Conservation (phyloP, 208 protist species). For the Perkinsela sp. region DNA sequence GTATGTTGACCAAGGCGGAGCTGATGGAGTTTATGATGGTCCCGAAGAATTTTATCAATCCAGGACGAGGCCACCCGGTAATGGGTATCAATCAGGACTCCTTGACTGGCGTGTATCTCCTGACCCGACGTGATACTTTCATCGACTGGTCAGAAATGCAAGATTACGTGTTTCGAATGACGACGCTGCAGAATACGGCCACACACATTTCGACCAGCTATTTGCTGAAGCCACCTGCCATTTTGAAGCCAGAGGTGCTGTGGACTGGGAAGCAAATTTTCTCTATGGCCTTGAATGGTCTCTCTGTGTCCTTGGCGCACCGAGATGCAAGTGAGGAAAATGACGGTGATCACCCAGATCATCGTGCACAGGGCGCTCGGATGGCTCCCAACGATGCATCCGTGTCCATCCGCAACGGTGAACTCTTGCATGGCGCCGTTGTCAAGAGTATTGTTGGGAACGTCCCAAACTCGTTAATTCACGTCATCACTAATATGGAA, state of each 20-base stretch:
- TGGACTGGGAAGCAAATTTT: conserved; percentile 99
- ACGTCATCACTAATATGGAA: conserved; percentile 86
- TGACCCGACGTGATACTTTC: conserved; percentile 86
- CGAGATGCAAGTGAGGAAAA: conserved; percentile 40
- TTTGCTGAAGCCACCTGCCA: conserved; percentile 75
- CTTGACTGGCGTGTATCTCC: conserved; percentile 66
- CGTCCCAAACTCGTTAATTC: conserved; percentile 64
- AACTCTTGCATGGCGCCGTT: conserved; percentile 58
- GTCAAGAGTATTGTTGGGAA: conserved; percentile 66
- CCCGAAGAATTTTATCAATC: conserved; percentile 94
- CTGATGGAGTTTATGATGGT: conserved; percentile 94
- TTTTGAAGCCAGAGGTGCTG: conserved; percentile 79
- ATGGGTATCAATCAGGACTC: conserved; percentile 99
- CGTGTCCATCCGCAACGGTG: conserved; percentile 67
- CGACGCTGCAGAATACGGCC: conserved; percentile 40
- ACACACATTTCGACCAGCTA: conserved; percentile 6
- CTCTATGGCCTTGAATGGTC: conserved; percentile 78
- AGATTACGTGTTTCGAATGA: conserved; percentile 89
- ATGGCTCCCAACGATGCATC: conserved; percentile 27
- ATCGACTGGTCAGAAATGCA: conserved; percentile 84
- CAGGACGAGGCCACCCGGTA: conserved; percentile 87
- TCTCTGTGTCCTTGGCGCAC: conserved; percentile 7
- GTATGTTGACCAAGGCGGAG: conserved; percentile 78
- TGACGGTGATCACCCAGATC: conserved; percentile 9
- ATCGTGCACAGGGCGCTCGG: conserved; percentile 8